Evolutionary conservation across 1,139 yeast genomes (phyloP), one percentile per base, ranked within the genome.

Genomic region (Hemisphaericaspora xylofermentans): DNA sequence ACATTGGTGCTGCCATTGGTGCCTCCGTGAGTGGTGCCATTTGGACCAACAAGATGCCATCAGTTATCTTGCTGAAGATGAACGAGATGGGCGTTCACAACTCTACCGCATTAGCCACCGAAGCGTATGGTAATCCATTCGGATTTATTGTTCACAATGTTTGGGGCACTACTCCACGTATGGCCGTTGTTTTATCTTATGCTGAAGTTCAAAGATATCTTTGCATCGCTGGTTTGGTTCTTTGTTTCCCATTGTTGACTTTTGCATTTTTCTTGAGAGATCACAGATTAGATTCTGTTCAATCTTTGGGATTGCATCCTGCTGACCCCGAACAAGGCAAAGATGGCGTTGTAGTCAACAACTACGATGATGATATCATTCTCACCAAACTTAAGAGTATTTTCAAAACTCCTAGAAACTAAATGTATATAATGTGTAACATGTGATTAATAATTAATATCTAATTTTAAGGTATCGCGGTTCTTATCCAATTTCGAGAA

Each of bases 121-220:
- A 45, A 3, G 86, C 84, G n/a, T 84, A 82, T 52, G 64, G 63
- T 3, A 57, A 67, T 19, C 88, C 88, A 14, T 71, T 72, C 43
- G 54, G 63, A 1, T 81, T 78, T 50, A 66, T 75, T 37, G 43
- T 52, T 1, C 53, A 57, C 2, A 68, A 81, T 52, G 57, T 77
- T 2, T 80, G 86, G 85, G 87, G 80, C 1, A 63, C 83, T 2
- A 76, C 82, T 9, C 78, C 74, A 47, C 75, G 89, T 61, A 52
- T 60, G 5, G 81, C 77, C 1, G 66, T 81, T 40, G 84, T 80
- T 6, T 62, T 59, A 35, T 77, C 87, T 2, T 84, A 84, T 59
- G 74, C 74, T 44, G 64, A 78, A 43, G 74, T 82, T 35, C 91
- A 84, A 61, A 68, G 70, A 54, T 60, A 78, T 43, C 72, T 82